Percentiles rank a stretch among this genome's conserved stretches.
Conservation (phyloP, 108 stramenopile genomes). For the Pseudonitzschia delicatissima region DNA sequence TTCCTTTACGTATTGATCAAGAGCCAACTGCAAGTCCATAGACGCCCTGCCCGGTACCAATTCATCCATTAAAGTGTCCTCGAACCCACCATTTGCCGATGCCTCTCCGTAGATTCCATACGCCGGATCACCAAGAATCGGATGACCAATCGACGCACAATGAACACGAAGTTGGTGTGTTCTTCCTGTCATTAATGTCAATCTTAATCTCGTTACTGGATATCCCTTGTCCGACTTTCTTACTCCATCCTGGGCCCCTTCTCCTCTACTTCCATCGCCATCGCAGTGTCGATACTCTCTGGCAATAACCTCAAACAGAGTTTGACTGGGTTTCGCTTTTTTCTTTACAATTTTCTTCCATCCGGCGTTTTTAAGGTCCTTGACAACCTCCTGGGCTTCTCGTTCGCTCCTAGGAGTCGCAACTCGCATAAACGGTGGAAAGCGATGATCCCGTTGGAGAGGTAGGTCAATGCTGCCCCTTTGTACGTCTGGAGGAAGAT, state of each 20-base stretch:
- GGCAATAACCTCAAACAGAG: constrained; percentile 52
- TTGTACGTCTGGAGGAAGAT: constrained; percentile 31
- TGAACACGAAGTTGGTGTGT: constrained; percentile 90
- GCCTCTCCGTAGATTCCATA: constrained; percentile 73
- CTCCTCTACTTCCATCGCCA: not conserved
- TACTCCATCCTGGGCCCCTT: not conserved
- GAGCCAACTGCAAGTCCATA: constrained; percentile 15
- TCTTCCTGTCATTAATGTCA: constrained; percentile 66
- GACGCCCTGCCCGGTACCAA: constrained; percentile 25
- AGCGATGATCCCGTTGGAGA: constrained; percentile 70
- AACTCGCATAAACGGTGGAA: constrained; percentile 84
- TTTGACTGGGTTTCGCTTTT: constrained; percentile 68
- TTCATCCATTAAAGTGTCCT: constrained; percentile 29
- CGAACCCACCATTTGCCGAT: constrained; percentile 36
- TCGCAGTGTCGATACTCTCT: constrained; percentile 20
- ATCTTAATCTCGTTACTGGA: constrained; percentile 59
- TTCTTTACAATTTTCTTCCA: constrained; percentile 71
- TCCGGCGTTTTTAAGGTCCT: constrained; percentile 57
- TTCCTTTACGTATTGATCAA: constrained; percentile 26
- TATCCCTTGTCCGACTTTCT: not conserved
- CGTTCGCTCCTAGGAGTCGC: constrained; percentile 58
- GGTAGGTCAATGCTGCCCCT: constrained; percentile 37
- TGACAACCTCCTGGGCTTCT: constrained; percentile 48
- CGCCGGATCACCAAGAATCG: constrained; percentile 81
- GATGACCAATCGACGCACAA: constrained; percentile 81